Conservation (phyloP, 176 grass and related monocot species). For the Melocanna baccifera region DNA sequence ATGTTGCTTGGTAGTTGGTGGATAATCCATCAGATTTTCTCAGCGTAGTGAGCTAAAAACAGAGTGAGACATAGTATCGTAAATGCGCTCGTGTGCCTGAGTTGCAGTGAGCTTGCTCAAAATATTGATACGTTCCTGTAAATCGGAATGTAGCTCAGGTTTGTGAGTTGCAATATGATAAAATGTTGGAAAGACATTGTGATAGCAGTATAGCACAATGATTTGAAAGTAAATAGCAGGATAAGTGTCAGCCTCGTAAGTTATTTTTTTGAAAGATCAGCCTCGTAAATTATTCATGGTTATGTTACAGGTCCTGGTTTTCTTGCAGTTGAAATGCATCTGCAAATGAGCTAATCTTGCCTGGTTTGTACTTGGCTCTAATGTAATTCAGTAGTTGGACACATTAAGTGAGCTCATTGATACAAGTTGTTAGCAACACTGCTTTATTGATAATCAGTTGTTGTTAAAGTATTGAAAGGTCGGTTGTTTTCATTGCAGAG, state of each 20-base stretch:
- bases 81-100: background rate
- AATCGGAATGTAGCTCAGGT: background rate
- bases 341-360: constrained; percentile 12
- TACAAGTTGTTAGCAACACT: background rate
- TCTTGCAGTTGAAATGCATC: background rate
- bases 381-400: constrained; percentile 3
- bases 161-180: background rate
- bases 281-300: constrained; percentile 5
- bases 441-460: background rate
- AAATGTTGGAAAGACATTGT: background rate
- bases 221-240: background rate
- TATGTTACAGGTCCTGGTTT: background rate
- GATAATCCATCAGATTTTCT: background rate
- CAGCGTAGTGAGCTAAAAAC: background rate
- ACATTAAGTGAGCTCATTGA: background rate
- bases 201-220: background rate
- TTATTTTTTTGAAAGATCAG: background rate
- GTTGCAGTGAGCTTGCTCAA: background rate
- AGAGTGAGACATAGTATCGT: background rate
- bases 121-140: constrained; percentile 6
- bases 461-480: background rate
- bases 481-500: background rate
- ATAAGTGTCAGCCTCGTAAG: background rate
- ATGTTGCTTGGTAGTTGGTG: background rate
- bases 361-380: background rate